phyloP scores from a whole-genome alignment of 1,284 basidiomycete genomes.

The Malassezia sympodialis region DNA sequence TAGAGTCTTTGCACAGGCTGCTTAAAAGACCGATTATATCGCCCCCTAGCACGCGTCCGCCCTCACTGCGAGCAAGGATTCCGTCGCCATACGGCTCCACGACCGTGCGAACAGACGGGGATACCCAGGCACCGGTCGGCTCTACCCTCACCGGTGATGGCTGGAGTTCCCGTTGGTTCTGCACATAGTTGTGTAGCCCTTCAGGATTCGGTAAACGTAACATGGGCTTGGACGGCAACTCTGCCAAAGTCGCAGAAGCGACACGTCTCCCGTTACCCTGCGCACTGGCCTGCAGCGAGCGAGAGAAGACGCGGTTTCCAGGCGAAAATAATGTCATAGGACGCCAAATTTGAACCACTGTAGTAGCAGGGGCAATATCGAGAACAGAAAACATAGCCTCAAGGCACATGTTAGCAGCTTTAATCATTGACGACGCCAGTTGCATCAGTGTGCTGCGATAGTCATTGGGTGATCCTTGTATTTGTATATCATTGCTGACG shows the following conservation, averaged over 20 bases:
- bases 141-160: background rate
- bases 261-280: background rate
- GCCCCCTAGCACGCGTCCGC: conserved; percentile 80
- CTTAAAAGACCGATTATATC: conserved; percentile 78
- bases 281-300: background rate
- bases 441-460: background rate
- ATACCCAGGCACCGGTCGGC: background rate
- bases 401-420: background rate
- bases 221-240: background rate
- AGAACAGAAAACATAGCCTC: background rate
- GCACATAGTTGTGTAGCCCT: background rate
- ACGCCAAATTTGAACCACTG: background rate
- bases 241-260: background rate
- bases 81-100: background rate
- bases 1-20: conserved; percentile 61
- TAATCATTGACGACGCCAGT: background rate
- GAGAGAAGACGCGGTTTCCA: background rate
- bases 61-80: conserved; percentile 49
- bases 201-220: background rate
- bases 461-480: background rate
- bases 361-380: background rate
- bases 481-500: background rate
- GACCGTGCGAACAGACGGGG: background rate
- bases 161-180: background rate
- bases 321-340: background rate